Conservation (phyloP, 169 alveolate species). For the Cryptosporidium canis region DNA sequence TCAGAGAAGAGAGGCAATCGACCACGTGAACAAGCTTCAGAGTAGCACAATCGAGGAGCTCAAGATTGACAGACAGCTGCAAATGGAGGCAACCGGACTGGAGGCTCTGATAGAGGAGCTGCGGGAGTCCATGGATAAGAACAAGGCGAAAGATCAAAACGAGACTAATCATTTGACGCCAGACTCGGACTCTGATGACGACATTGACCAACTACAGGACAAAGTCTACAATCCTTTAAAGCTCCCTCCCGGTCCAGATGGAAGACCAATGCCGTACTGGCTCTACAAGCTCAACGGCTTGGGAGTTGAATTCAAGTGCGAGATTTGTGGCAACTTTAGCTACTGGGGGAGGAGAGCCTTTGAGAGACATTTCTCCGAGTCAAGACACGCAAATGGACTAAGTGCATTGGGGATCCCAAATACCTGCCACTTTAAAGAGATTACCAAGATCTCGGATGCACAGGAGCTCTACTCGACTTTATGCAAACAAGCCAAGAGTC, state of each 20-base stretch:
- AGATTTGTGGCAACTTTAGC: conserved; percentile 98
- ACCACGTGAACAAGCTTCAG: conserved; percentile 87
- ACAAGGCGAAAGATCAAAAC: conserved; percentile 13
- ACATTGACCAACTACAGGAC: conserved; percentile 88
- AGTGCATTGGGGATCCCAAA: conserved; percentile 98
- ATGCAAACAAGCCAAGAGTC: conserved; percentile 26
- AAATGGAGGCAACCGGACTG: conserved; percentile 67
- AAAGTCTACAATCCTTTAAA: conserved; percentile 95
- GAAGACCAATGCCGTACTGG: conserved; percentile 99
- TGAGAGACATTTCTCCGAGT: conserved; percentile 98
- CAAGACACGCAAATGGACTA: conserved; percentile 99
- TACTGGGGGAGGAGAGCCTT: conserved; percentile 99
- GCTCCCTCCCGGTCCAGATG: conserved; percentile 99
- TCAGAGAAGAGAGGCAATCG: conserved; percentile 86
- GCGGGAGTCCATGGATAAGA: neutral
- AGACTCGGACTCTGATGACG: conserved; percentile 74
- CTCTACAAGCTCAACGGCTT: conserved; percentile 97
- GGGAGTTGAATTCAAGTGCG: conserved; percentile 98
- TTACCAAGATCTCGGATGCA: conserved; percentile 90
- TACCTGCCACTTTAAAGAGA: conserved; percentile 97
- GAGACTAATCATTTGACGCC: conserved; percentile 44
- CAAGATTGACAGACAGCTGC: conserved; percentile 77
- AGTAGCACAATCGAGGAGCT: conserved; percentile 83
- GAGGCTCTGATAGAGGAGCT: conserved; percentile 43
- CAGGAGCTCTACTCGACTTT: conserved; percentile 54